phyloP scores from a whole-genome alignment of 352 stramenopile genomes.

The Phytophthora aleatoria region DNA sequence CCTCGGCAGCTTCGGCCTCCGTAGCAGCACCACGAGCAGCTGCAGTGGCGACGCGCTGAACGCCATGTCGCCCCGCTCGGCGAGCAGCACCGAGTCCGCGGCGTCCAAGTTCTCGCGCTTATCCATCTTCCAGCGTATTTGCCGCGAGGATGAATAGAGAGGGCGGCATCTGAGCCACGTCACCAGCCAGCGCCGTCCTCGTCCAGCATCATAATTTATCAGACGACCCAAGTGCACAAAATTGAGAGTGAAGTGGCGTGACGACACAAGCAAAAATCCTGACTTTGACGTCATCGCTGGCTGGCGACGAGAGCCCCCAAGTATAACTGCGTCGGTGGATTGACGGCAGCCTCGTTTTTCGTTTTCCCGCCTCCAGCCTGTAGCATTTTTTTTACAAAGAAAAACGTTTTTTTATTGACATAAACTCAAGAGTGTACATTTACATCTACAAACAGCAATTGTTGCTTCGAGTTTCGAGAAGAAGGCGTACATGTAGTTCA shows the following conservation, averaged over 20 bases:
- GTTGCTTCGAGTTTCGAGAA: slow-evolving; percentile 16
- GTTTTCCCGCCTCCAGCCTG: slow-evolving; percentile 33
- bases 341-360: slow-evolving; percentile 36
- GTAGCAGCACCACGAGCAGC: slow-evolving; percentile 32
- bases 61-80: slow-evolving; percentile 38
- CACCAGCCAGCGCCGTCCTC: slow-evolving; percentile 19
- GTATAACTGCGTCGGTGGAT: slow-evolving; percentile 50
- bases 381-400: slow-evolving; percentile 42
- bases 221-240: slow-evolving; percentile 38
- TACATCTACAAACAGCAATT: slow-evolving; percentile 13
- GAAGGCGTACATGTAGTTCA: not conserved
- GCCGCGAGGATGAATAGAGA: slow-evolving; percentile 65
- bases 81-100: slow-evolving; percentile 38
- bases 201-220: slow-evolving; percentile 55
- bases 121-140: slow-evolving; percentile 86
- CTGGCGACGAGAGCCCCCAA: slow-evolving; percentile 10
- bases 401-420: slow-evolving; percentile 39
- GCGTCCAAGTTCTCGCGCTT: slow-evolving; percentile 70
- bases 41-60: slow-evolving; percentile 44
- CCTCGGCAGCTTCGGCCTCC: slow-evolving; percentile 29
- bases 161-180: slow-evolving; percentile 4
- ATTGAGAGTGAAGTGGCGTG: slow-evolving; percentile 37
- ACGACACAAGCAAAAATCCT: slow-evolving; percentile 26
- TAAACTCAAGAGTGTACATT: slow-evolving; percentile 24
- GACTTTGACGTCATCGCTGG: slow-evolving; percentile 16